A percentile compares a stretch with the other conserved stretches of the same genome.
These are phyloP conservation scores for Ophiostoma montium DNA, from an alignment of 2,329 filamentous ascomycete species.

Conservation along the genomic window DNA sequence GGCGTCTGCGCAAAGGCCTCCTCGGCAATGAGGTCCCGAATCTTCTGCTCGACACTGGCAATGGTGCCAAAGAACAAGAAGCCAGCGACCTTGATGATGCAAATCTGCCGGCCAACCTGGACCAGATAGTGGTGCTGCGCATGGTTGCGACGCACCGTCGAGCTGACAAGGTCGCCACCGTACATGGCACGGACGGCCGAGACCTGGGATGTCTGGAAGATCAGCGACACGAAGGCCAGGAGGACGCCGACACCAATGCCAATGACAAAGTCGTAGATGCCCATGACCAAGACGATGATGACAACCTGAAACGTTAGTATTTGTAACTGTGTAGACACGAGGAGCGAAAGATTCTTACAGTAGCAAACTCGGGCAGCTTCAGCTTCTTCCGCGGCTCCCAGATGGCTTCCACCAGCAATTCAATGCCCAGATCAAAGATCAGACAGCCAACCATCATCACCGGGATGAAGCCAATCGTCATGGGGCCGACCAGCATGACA, in stretches of 20 bases:
- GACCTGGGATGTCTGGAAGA: conserved; percentile 80
- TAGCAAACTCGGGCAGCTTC: conserved; percentile 75
- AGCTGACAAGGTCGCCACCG: conserved; percentile 75
- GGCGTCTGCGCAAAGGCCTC: conserved; percentile 63
- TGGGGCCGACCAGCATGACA: conserved; percentile 73
- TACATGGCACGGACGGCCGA: conserved; percentile 85
- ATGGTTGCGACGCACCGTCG: conserved; percentile 81
- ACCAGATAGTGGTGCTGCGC: conserved; percentile 78
- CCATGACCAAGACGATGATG: conserved; percentile 88
- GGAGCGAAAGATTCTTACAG: conserved; percentile 41
- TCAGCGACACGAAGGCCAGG: conserved; percentile 78
- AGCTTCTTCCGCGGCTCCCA: conserved; percentile 82
- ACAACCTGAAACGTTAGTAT: conserved; percentile 21
- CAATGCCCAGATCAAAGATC: conserved; percentile 90
- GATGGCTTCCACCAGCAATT: conserved; percentile 76
- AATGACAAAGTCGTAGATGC: conserved; percentile 88
- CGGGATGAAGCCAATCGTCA: conserved; percentile 84
- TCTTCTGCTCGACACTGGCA: conserved; percentile 82
- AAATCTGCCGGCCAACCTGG: conserved; percentile 75
- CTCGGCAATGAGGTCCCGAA: conserved; percentile 69
- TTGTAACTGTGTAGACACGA: not conserved
- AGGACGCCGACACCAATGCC: conserved; percentile 88
- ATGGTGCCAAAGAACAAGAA: conserved; percentile 99
- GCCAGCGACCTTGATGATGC: conserved; percentile 80
- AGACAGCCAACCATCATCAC: conserved; percentile 93